These are phyloP conservation scores for thale cress (Arabidopsis thaliana) DNA, from an alignment of 345 rosid species.

Conservation along the genomic window DNA sequence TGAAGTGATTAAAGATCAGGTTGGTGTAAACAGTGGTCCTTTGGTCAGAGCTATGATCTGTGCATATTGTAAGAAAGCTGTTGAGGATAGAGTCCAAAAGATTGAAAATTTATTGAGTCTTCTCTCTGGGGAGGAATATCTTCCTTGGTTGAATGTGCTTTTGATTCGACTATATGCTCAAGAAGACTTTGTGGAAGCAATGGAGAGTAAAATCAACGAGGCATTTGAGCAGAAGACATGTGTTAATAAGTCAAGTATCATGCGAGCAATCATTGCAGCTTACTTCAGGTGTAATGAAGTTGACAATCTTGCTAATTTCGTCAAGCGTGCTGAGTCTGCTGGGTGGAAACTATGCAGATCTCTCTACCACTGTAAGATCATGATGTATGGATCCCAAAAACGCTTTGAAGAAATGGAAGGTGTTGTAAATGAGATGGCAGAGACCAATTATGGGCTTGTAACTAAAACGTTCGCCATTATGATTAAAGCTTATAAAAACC, in stretches of 20 bases:
- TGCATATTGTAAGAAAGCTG: conserved; percentile 77
- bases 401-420: conserved; percentile 79
- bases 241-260: conserved; percentile 49
- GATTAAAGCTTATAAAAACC: conserved; percentile 55
- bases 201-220: conserved; percentile 72
- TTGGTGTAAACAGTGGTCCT: conserved; percentile 43
- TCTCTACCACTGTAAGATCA: conserved; percentile 74
- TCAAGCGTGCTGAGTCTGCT: conserved; percentile 71
- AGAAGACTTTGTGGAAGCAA: conserved; percentile 62
- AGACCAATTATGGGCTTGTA: conserved; percentile 48
- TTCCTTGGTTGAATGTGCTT: conserved; percentile 84
- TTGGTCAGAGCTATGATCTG: conserved; percentile 79
- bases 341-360: conserved; percentile 81
- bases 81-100: conserved; percentile 56
- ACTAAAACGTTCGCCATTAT: conserved; percentile 68
- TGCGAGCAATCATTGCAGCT: conserved; percentile 57
- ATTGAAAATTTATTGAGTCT: conserved; percentile 57
- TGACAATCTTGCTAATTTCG: conserved; percentile 64
- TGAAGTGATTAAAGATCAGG: conserved; percentile 57
- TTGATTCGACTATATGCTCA: conserved; percentile 77
- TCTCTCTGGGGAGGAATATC: conserved; percentile 65
- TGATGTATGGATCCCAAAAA: conserved; percentile 65
- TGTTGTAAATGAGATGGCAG: conserved; percentile 72
- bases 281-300: conserved; percentile 71
- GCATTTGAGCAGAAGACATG: conserved; percentile 71